A percentile compares a stretch with the other conserved stretches of the same genome.
Evolutionary conservation across 108 stramenopile species (phyloP).

Genomic region (Nitzschia sp.): DNA sequence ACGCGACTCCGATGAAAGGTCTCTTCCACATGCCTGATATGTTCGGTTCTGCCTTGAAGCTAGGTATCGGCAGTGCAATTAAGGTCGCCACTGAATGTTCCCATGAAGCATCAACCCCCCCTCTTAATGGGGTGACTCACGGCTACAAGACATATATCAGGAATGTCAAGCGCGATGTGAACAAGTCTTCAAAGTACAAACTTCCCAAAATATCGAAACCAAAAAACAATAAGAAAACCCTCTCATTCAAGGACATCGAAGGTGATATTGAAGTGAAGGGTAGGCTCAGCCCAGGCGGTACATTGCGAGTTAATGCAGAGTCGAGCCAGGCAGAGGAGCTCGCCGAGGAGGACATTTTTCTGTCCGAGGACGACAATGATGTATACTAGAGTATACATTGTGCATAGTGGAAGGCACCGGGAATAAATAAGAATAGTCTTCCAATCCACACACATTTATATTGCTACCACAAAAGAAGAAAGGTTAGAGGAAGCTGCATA

Average conservation of each 20-base stretch:
- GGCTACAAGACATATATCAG: constrained; percentile 55
- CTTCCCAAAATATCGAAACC: background rate
- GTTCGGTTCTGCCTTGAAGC: background rate
- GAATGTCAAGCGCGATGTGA: constrained; percentile 32
- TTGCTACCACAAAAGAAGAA: too few relatives aligned
- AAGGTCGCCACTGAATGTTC: constrained; percentile 9
- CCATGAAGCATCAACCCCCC: background rate
- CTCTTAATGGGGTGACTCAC: background rate
- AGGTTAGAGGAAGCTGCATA: too few relatives aligned
- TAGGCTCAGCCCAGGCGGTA: constrained; percentile 46
- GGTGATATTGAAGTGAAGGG: constrained; percentile 39
- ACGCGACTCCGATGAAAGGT: constrained; percentile 48
- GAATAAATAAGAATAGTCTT: too few relatives aligned
- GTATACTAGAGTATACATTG: too few relatives aligned
- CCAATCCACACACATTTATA: too few relatives aligned
- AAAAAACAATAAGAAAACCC: background rate
- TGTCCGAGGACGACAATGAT: background rate
- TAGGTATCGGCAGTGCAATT: constrained; percentile 30
- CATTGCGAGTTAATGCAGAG: constrained; percentile 24
- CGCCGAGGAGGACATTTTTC: constrained; percentile 2
- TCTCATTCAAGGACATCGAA: constrained; percentile 11
- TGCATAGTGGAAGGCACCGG: too few relatives aligned
- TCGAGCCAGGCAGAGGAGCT: background rate
- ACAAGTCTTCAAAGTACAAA: constrained; percentile 17
- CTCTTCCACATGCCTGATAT: constrained; percentile 14